These are phyloP conservation scores for Eimeria brunetti DNA, from an alignment of 169 alveolate genomes.

Conservation along the genomic window DNA sequence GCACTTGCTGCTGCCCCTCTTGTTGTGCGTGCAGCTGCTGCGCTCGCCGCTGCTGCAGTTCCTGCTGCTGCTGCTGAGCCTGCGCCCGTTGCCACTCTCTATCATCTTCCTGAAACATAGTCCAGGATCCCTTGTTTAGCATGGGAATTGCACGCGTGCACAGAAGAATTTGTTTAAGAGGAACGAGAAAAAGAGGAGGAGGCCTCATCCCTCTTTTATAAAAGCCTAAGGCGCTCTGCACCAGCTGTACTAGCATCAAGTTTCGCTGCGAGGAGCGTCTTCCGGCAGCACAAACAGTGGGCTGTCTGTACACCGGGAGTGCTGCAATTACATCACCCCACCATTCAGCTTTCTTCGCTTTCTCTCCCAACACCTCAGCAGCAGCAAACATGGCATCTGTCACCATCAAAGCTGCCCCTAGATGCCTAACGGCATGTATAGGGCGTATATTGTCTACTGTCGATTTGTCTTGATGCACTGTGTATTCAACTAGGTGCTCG, in stretches of 20 bases:
- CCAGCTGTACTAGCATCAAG: neutral
- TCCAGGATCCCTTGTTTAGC: neutral
- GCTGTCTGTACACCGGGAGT: neutral
- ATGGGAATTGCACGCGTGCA: neutral
- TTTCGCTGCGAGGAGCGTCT: neutral
- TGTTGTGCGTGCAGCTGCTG: no score
- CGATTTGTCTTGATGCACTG: neutral
- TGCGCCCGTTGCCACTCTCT: neutral
- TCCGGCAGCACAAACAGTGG: neutral
- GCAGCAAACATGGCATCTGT: neutral
- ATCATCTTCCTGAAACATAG: neutral
- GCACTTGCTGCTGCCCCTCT: no score
- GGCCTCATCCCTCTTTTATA: neutral
- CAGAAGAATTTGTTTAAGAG: neutral
- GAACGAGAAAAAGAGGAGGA: neutral
- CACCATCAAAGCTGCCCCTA: neutral
- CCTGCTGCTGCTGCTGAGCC: no score
- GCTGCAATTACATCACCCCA: neutral
- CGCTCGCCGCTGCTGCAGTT: no score
- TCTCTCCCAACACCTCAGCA: neutral
- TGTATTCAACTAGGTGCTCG: neutral
- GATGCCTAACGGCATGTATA: neutral
- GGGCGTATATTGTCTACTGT: neutral
- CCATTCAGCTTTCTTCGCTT: neutral
- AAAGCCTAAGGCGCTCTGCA: neutral